Conservation (phyloP, 2,329 filamentous ascomycete genomes). For the Venturia aucupariae region DNA sequence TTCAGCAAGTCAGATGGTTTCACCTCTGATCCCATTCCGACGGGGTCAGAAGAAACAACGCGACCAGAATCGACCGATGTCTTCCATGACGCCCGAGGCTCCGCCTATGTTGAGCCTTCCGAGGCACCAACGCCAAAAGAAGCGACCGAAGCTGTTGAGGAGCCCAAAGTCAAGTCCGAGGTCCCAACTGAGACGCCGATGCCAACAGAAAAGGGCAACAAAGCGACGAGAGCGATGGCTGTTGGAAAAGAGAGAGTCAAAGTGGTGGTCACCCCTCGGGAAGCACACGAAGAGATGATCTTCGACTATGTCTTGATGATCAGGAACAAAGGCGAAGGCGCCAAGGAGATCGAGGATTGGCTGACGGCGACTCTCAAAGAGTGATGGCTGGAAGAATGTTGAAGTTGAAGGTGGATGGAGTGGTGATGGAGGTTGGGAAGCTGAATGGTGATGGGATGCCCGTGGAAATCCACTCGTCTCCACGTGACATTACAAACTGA, state of each 20-base stretch:
- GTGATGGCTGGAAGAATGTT: background rate
- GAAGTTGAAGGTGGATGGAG: no score
- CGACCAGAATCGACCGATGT: background rate
- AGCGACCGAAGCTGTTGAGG: background rate
- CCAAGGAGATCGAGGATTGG: conserved; percentile 11
- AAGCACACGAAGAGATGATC: conserved; percentile 34
- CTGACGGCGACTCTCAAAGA: conserved; percentile 20
- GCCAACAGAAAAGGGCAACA: background rate
- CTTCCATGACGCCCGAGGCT: background rate
- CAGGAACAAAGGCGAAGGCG: conserved; percentile 6
- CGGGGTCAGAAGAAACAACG: background rate
- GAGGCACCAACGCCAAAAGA: no score
- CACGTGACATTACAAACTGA: no score
- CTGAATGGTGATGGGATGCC: no score
- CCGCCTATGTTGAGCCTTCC: background rate
- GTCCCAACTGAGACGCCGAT: background rate
- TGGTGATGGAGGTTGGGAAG: no score
- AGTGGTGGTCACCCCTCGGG: conserved; percentile 29
- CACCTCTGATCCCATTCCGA: background rate
- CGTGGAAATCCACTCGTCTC: no score
- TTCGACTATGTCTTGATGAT: conserved; percentile 24
- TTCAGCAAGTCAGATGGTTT: conserved; percentile 18
- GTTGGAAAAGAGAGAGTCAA: conserved; percentile 6
- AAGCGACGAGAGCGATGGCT: background rate
- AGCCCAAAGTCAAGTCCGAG: conserved; percentile 21